phyloP scores from a whole-genome alignment of 805 yeast genomes.

The Sugiyamaella chiloensis region DNA sequence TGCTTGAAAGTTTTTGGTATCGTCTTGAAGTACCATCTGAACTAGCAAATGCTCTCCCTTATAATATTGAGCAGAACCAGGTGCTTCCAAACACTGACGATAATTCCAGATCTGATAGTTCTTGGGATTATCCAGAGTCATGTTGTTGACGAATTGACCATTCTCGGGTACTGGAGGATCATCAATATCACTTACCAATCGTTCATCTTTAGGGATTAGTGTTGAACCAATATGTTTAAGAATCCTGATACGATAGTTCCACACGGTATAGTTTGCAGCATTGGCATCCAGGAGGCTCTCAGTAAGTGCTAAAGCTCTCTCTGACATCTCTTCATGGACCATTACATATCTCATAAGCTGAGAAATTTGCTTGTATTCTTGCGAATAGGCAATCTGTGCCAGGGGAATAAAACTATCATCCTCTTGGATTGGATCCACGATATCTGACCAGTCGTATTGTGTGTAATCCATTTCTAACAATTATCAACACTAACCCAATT shows the following conservation, averaged over 20 bases:
- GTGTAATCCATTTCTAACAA: background rate
- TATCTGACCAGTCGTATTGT: slow-evolving; percentile 34
- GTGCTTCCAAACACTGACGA: slow-evolving; percentile 59
- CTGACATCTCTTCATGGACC: slow-evolving; percentile 57
- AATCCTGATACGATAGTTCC: slow-evolving; percentile 49
- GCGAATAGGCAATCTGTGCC: slow-evolving; percentile 54
- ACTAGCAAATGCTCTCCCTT: slow-evolving; percentile 63
- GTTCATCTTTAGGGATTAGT: slow-evolving; percentile 28
- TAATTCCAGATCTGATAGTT: slow-evolving; percentile 98
- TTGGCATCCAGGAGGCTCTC: slow-evolving; percentile 58
- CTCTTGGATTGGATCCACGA: slow-evolving; percentile 30
- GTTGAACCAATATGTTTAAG: slow-evolving; percentile 31
- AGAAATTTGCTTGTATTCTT: slow-evolving; percentile 62
- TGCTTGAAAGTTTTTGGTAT: slow-evolving; percentile 89
- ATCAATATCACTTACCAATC: slow-evolving; percentile 11
- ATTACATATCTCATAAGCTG: slow-evolving; percentile 61
- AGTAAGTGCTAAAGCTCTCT: slow-evolving; percentile 69
- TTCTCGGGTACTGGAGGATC: slow-evolving; percentile 41
- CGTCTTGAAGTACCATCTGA: slow-evolving; percentile 67
- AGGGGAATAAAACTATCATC: slow-evolving; percentile 31
- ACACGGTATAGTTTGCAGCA: slow-evolving; percentile 89
- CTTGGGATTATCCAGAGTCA: slow-evolving; percentile 75
- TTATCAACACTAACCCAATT: background rate
- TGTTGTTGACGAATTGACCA: slow-evolving; percentile 72
- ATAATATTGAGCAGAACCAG: slow-evolving; percentile 27